Evolutionary conservation across 2,329 filamentous ascomycete species (phyloP).

Genomic region (Triangularia setosa): DNA sequence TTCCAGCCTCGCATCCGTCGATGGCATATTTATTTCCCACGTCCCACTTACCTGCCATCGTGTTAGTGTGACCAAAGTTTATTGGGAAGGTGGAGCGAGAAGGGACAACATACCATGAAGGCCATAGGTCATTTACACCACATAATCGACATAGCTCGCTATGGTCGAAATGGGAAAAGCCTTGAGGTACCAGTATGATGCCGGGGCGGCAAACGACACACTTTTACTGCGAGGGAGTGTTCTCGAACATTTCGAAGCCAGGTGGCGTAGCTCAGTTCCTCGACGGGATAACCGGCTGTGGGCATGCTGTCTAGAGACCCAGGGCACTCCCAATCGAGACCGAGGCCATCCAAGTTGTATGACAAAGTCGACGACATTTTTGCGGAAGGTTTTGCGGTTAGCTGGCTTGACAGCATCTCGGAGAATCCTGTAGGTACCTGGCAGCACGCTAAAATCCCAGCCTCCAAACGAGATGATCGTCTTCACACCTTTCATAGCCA

Average conservation of each 20-base stretch:
- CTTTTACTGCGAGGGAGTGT: slow-evolving; percentile 12
- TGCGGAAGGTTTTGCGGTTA: background rate
- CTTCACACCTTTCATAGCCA: slow-evolving; percentile 18
- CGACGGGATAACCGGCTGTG: background rate
- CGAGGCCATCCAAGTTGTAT: slow-evolving; percentile 26
- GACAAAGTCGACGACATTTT: slow-evolving; percentile 20
- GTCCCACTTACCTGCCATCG: background rate
- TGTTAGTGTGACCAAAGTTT: background rate
- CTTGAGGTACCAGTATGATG: background rate
- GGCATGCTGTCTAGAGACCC: slow-evolving; percentile 19
- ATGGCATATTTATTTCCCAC: background rate
- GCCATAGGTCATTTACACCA: background rate
- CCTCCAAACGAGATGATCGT: slow-evolving; percentile 21
- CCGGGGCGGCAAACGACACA: slow-evolving; percentile 11
- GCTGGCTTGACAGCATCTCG: background rate
- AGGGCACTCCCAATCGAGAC: slow-evolving; percentile 44
- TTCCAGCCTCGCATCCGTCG: slow-evolving; percentile 29
- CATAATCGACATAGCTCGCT: background rate
- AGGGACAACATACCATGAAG: background rate
- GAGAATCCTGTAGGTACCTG: slow-evolving; percentile 6
- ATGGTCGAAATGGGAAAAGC: background rate
- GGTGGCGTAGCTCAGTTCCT: slow-evolving; percentile 32
- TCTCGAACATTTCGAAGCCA: slow-evolving; percentile 27
- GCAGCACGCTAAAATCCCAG: slow-evolving; percentile 16
- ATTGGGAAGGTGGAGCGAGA: background rate